Percentiles rank a stretch among this genome's conserved stretches.
These are phyloP conservation scores for Quercus engelmannii DNA, from an alignment of 306 rosid genomes.

Conservation along the genomic window DNA sequence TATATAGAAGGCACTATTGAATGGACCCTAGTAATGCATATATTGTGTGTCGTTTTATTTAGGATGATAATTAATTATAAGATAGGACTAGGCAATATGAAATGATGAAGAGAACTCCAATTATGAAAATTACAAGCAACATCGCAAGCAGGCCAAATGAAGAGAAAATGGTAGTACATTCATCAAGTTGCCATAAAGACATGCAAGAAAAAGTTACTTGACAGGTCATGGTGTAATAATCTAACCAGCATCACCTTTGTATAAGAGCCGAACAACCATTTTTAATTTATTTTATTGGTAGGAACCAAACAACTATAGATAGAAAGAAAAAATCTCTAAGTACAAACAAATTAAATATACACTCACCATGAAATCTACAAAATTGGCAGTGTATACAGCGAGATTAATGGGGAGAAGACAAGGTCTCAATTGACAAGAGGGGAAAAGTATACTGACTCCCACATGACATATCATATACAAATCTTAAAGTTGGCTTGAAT, in stretches of 20 bases:
- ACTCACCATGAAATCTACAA: not conserved
- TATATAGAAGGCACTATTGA: not conserved
- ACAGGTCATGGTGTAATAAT: not conserved
- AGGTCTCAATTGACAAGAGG: too few species aligned
- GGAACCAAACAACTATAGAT: not conserved
- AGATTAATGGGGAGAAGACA: too few species aligned
- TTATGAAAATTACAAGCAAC: not conserved
- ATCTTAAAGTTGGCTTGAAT: too few species aligned
- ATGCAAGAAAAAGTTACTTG: not conserved
- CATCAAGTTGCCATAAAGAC: not conserved
- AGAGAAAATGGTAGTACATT: not conserved
- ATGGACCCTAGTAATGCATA: not conserved
- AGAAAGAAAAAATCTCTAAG: not conserved
- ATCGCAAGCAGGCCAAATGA: not conserved
- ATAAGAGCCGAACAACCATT: not conserved
- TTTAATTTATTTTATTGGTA: too few species aligned
- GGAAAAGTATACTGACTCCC: not conserved
- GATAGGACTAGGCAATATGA: not conserved
- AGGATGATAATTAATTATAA: not conserved
- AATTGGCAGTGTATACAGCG: not conserved
- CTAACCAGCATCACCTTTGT: not conserved
- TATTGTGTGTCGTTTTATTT: not conserved
- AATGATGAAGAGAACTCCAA: not conserved
- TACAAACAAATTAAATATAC: not conserved
- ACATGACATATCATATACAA: too few species aligned